These are phyloP conservation scores for Cucurbita ficifolia DNA, from an alignment of 306 rosid genomes.

Conservation along the genomic window DNA sequence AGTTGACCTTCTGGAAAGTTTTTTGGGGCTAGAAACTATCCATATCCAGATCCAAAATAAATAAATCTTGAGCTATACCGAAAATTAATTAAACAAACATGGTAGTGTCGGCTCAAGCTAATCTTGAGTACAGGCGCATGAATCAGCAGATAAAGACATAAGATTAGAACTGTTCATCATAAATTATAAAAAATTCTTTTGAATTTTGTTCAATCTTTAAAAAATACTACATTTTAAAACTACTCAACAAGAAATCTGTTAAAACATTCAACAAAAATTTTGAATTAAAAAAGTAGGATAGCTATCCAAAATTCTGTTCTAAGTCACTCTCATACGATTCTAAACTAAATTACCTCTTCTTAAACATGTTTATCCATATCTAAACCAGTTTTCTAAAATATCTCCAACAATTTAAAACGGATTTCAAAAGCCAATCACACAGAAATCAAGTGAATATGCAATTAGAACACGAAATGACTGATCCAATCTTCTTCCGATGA, in stretches of 20 bases:
- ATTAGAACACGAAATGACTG: background rate
- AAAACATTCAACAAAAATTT: too few species aligned
- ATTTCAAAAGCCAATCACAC: background rate
- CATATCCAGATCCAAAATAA: background rate
- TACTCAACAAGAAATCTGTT: background rate
- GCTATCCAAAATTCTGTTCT: too few species aligned
- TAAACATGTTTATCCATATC: background rate
- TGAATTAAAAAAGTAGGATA: too few species aligned
- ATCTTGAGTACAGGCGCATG: background rate
- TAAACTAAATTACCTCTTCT: background rate
- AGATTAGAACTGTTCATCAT: background rate
- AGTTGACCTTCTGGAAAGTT: constrained; percentile 3
- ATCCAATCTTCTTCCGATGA: background rate
- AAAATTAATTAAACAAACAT: background rate
- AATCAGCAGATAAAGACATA: background rate
- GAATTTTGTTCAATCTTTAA: too few species aligned
- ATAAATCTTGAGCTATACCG: background rate
- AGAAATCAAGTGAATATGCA: background rate
- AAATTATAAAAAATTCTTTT: background rate
- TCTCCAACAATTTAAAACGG: background rate
- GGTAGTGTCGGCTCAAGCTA: background rate
- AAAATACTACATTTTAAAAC: background rate
- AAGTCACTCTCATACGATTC: too few species aligned
- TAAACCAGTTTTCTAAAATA: background rate
- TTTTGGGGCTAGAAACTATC: background rate